These are phyloP conservation scores for Vitis riparia DNA, from an alignment of 164 flowering plant species.

Conservation along the genomic window DNA sequence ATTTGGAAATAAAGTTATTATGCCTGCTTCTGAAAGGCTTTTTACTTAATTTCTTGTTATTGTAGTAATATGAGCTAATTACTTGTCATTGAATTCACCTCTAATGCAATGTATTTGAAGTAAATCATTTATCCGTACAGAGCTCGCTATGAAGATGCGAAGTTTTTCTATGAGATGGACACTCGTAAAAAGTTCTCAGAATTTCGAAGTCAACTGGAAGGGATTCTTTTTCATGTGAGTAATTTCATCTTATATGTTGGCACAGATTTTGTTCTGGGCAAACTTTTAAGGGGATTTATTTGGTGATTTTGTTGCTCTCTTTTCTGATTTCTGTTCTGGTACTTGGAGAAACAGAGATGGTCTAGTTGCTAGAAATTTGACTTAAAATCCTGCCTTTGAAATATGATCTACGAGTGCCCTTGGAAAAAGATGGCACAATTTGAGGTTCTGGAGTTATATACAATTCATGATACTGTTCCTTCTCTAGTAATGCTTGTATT, in stretches of 20 bases:
- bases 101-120: not conserved
- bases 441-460: too few relatives aligned
- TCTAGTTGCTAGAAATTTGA: too few relatives aligned
- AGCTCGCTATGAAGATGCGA: conserved; percentile 99
- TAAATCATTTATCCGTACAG: conserved; percentile 33
- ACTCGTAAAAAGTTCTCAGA: conserved; percentile 63
- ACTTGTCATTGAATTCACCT: not conserved
- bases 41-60: not conserved
- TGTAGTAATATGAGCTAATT: not conserved
- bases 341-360: not conserved
- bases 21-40: not conserved
- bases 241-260: not conserved
- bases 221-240: conserved; percentile 93
- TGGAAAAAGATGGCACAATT: too few relatives aligned
- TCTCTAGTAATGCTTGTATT: not conserved
- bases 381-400: too few relatives aligned
- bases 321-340: not conserved
- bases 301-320: not conserved
- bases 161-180: conserved; percentile 92
- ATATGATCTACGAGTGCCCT: too few relatives aligned
- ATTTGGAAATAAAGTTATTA: not conserved
- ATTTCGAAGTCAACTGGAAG: conserved; percentile 69
- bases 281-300: too few relatives aligned
- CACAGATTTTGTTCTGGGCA: too few relatives aligned
- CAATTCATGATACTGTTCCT: not conserved